phyloP scores from a whole-genome alignment of 306 rosid genomes.

The Fragaria ananassa region DNA sequence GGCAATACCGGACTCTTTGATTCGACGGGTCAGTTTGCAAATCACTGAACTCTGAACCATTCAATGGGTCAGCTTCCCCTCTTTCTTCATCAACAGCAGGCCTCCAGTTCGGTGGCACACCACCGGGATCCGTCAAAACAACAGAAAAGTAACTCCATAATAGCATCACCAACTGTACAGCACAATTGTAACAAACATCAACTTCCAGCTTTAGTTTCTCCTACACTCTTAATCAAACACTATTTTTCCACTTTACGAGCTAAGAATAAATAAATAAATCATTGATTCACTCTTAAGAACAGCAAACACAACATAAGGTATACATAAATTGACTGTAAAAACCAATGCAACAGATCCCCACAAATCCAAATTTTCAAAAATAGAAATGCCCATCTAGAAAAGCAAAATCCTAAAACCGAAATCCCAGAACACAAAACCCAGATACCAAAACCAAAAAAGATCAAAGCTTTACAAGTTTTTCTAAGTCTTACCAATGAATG shows the following conservation, averaged over 20 bases:
- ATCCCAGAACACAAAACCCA: not conserved
- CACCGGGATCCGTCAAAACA: conserved; percentile 92
- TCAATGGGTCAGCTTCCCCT: conserved; percentile 85
- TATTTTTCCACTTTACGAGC: not conserved
- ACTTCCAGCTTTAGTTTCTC: conserved; percentile 19
- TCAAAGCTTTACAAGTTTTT: not conserved
- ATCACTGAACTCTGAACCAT: conserved; percentile 50
- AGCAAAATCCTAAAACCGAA: not conserved
- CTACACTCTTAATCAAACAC: conserved; percentile 4
- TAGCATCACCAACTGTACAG: conserved; percentile 84
- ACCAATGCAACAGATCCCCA: conserved; percentile 1
- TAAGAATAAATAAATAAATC: not conserved
- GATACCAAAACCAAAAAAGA: not conserved
- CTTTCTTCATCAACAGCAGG: conserved; percentile 85
- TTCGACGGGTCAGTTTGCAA: conserved; percentile 47
- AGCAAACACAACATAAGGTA: not conserved
- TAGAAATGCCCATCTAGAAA: not conserved
- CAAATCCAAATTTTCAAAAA: not conserved
- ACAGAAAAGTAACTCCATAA: conserved; percentile 96
- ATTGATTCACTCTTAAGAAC: not conserved
- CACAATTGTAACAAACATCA: conserved; percentile 19
- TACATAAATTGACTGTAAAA: not conserved
- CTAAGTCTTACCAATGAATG: conserved; percentile 72
- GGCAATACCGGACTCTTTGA: conserved; percentile 69
- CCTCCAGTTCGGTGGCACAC: conserved; percentile 92